Evolutionary conservation across 192 early-diverging fungal genomes (phyloP).

Genomic region (Coemansia reversa): DNA sequence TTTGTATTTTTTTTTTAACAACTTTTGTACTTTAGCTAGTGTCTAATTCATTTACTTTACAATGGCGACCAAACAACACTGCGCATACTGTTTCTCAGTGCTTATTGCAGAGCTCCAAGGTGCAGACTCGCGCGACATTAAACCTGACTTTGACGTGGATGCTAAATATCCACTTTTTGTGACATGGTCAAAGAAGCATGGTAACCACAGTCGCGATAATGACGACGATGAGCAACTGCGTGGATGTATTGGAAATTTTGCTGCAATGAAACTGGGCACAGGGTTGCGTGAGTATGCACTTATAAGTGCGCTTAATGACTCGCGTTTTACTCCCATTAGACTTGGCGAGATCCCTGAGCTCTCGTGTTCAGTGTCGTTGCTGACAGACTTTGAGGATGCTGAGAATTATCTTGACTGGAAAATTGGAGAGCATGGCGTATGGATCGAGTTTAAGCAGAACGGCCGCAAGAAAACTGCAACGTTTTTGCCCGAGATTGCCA

Average conservation of each 20-base stretch:
- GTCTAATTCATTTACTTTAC: background rate
- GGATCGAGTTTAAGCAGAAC: slow-evolving; percentile 79
- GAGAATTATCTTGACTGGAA: slow-evolving; percentile 83
- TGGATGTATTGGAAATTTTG: slow-evolving; percentile 94
- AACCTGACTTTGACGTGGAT: slow-evolving; percentile 40
- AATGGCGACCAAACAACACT: slow-evolving; percentile 60
- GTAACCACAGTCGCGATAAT: slow-evolving; percentile 20
- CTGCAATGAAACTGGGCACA: slow-evolving; percentile 61
- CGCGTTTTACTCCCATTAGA: slow-evolving; percentile 79
- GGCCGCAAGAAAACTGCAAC: slow-evolving; percentile 67
- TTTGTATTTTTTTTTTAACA: slow-evolving; percentile 13
- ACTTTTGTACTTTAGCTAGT: background rate
- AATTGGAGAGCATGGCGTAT: slow-evolving; percentile 87
- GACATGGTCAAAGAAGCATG: slow-evolving; percentile 34
- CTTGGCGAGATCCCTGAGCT: slow-evolving; percentile 65
- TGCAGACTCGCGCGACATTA: slow-evolving; percentile 6
- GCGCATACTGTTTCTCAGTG: slow-evolving; percentile 80
- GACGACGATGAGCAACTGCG: slow-evolving; percentile 64
- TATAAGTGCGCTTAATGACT: slow-evolving; percentile 78
- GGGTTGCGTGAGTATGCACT: slow-evolving; percentile 82
- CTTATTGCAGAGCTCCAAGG: slow-evolving; percentile 63
- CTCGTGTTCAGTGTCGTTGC: slow-evolving; percentile 77
- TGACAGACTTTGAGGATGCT: slow-evolving; percentile 84
- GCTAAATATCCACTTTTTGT: slow-evolving; percentile 55
- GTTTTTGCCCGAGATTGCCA: slow-evolving; percentile 87